Evolutionary conservation across 352 stramenopile species (phyloP).

Genomic region (Saprolegnia diclina): DNA sequence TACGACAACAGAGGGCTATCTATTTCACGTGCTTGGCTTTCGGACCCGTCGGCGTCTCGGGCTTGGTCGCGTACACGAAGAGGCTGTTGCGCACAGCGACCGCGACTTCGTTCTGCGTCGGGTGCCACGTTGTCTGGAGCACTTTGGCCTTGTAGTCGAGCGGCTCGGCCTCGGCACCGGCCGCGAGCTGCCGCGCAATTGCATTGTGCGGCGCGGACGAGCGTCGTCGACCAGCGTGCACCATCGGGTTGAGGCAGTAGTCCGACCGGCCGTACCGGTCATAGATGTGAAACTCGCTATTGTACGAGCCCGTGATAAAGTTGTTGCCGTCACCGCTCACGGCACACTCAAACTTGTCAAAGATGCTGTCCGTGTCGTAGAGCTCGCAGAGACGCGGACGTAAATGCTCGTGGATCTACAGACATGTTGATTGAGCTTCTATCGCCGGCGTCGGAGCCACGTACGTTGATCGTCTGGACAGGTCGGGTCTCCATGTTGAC

Average conservation of each 20-base stretch:
- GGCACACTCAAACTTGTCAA: slow-evolving; percentile 96
- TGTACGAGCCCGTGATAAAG: slow-evolving; percentile 93
- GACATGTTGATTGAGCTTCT: background rate
- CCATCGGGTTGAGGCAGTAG: slow-evolving; percentile 53
- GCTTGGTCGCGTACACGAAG: slow-evolving; percentile 56
- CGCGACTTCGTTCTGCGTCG: slow-evolving; percentile 68
- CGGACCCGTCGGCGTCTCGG: background rate
- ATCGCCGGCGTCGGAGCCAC: background rate
- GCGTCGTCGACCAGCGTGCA: slow-evolving; percentile 44
- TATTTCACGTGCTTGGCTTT: slow-evolving; percentile 4
- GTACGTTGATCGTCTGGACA: slow-evolving; percentile 89
- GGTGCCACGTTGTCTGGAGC: slow-evolving; percentile 82
- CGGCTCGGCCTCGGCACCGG: slow-evolving; percentile 38
- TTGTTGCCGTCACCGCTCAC: slow-evolving; percentile 88
- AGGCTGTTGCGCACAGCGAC: slow-evolving; percentile 79
- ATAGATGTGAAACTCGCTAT: slow-evolving; percentile 91
- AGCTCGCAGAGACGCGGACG: slow-evolving; percentile 81
- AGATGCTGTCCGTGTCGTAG: slow-evolving; percentile 96
- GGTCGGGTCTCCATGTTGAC: slow-evolving; percentile 92
- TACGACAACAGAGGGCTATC: background rate
- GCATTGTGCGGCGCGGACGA: slow-evolving; percentile 28
- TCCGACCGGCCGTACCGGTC: slow-evolving; percentile 75
- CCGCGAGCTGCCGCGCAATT: slow-evolving; percentile 27
- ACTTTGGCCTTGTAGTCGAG: slow-evolving; percentile 83
- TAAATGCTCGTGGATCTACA: slow-evolving; percentile 90